phyloP scores from a whole-genome alignment of 2,329 filamentous ascomycete genomes.

The Alternaria postmessia region DNA sequence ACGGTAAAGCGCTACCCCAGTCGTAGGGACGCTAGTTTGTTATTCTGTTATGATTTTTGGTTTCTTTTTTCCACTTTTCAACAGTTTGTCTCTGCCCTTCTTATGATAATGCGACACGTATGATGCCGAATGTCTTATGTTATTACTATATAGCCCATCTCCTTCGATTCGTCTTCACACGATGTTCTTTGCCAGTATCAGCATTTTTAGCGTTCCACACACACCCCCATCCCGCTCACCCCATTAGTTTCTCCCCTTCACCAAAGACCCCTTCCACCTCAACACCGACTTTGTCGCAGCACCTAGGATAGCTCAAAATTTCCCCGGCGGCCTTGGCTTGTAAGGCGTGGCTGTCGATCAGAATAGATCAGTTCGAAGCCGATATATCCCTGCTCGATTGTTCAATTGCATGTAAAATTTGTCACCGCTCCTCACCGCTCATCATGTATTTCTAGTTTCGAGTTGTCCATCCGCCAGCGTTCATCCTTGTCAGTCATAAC shows the following conservation, averaged over 20 bases:
- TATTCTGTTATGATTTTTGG: slow-evolving; percentile 4
- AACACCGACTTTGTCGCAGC: background rate
- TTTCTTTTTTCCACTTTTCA: slow-evolving; percentile 2
- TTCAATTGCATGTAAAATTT: background rate
- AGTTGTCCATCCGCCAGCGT: background rate
- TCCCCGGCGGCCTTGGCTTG: slow-evolving; percentile 6
- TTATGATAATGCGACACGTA: slow-evolving; percentile 22
- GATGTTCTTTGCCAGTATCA: background rate
- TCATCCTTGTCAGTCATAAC: background rate
- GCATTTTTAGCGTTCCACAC: slow-evolving; percentile 8
- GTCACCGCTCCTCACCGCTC: slow-evolving; percentile 1
- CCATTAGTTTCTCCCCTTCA: slow-evolving; percentile 15
- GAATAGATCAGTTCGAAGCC: slow-evolving; percentile 19
- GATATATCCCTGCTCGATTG: slow-evolving; percentile 1
- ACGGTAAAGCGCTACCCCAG: slow-evolving; percentile 9
- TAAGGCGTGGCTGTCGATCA: slow-evolving; percentile 20
- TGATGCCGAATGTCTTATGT: slow-evolving; percentile 23
- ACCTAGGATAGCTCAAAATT: slow-evolving; percentile 14
- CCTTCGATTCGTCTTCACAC: slow-evolving; percentile 7
- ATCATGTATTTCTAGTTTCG: slow-evolving; percentile 7
- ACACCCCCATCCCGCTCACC: slow-evolving; percentile 17
- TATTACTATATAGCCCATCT: slow-evolving; percentile 20
- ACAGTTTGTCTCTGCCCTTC: slow-evolving; percentile 14
- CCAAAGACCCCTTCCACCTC: slow-evolving; percentile 5
- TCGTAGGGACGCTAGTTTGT: slow-evolving; percentile 7